Percentiles rank a stretch among this genome's conserved stretches.
Conservation (phyloP, 2,329 filamentous ascomycete species). For the Scortechinia acanthostroma region DNA sequence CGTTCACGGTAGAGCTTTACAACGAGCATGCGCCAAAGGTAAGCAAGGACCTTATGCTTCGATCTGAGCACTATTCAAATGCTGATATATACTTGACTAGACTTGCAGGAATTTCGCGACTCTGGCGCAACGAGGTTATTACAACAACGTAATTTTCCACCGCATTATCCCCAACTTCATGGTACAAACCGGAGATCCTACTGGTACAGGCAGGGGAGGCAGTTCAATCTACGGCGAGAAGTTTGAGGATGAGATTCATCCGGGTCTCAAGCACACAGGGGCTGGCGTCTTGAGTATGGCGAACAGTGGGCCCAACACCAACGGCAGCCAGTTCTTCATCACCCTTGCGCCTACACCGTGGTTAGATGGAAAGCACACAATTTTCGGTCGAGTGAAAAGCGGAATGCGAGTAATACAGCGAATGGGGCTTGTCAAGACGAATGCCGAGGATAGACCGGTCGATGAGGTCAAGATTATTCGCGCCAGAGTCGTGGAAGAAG, state of each 20-base stretch:
- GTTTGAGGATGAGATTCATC: constrained; percentile 84
- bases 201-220: constrained; percentile 85
- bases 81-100: not conserved
- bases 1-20: constrained; percentile 84
- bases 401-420: constrained; percentile 79
- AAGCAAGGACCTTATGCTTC: not conserved
- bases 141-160: constrained; percentile 80
- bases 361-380: constrained; percentile 94
- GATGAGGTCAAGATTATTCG: constrained; percentile 76
- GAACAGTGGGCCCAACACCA: constrained; percentile 86
- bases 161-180: constrained; percentile 95
- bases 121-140: constrained; percentile 78
- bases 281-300: constrained; percentile 95
- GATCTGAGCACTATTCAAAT: not conserved
- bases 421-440: constrained; percentile 83
- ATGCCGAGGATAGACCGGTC: constrained; percentile 69
- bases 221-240: constrained; percentile 84
- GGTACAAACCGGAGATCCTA: constrained; percentile 90
- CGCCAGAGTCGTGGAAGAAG: constrained; percentile 61
- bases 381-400: constrained; percentile 82
- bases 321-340: constrained; percentile 93
- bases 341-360: constrained; percentile 90
- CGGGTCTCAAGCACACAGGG: constrained; percentile 78
- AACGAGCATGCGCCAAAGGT: constrained; percentile 72
- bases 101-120: constrained; percentile 83